Base-by-base conservation (phyloP, 257 asterid genomes). In the Rehmannia glutinosa region DNA sequence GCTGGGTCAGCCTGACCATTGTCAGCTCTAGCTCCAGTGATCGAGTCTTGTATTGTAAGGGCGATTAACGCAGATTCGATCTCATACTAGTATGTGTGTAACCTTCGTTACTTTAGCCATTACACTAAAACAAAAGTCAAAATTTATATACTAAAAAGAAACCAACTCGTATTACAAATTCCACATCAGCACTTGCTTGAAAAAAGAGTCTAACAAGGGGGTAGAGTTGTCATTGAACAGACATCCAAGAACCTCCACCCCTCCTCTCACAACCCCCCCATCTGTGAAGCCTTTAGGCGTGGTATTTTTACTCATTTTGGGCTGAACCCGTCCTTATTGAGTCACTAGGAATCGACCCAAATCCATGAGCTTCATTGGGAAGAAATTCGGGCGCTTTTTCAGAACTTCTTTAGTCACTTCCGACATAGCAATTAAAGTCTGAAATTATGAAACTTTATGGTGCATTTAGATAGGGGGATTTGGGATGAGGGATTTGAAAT, bases 161-260 rank as follows among this genome's bases (percentile, higher is more conserved):
- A n/a, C n/a, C n/a, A n/a, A n/a, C n/a, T n/a, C n/a, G n/a, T n/a
- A n/a, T n/a, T n/a, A n/a, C n/a, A n/a, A n/a, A n/a, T n/a, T n/a
- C 80, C 85, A 84, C 74, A 50, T 79, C 90, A 2, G 75, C 78
- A 38, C 82, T 77, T 12, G 85, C 80, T 68, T 79, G 78, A 45
- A 7, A n/a, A 45, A 45, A 17, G 52, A 45, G 52, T 52, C 56
- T 45, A 79, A 11, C 15, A 84, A 12, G 33, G 90, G 90, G 38
- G 81, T 72, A 6, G 65, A 28, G 11, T 78, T 75, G 16, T 52
- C 51, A 45, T 45, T 16, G 33, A 72, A 57, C 6, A 81, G 58
- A 87, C 90, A 84, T 33, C 74, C 80, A 21, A 81, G 17, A 46
- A 74, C n/a, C n/a, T n/a, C n/a, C n/a, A n/a, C n/a, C n/a, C n/a